Conservation (phyloP, 768 basidiomycete species). For the Leccinum uliginosum region DNA sequence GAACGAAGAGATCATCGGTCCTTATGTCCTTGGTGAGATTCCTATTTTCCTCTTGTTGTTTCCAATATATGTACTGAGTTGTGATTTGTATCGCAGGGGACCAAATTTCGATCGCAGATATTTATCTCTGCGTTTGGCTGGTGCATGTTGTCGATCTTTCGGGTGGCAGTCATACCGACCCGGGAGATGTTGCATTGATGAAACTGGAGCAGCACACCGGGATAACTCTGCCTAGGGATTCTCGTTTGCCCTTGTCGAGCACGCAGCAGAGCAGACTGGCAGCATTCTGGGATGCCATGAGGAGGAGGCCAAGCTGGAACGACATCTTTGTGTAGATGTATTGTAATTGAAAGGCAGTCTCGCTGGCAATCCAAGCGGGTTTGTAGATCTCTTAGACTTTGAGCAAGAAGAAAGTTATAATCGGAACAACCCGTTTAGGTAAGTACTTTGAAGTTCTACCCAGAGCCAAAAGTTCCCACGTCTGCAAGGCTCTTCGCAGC, state of each 20-base stretch:
- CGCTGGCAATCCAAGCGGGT: background rate
- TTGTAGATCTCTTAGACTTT: no score
- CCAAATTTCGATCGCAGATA: constrained; percentile 75
- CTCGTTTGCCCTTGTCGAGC: constrained; percentile 16
- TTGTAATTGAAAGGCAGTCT: background rate
- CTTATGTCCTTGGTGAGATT: constrained; percentile 59
- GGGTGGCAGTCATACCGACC: constrained; percentile 48
- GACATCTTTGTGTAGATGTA: constrained; percentile 42
- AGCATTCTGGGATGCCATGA: constrained; percentile 68
- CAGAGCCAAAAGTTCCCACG: constrained; percentile 8
- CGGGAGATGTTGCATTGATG: constrained; percentile 45
- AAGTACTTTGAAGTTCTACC: background rate
- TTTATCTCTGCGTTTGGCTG: constrained; percentile 79
- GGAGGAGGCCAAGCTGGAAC: constrained; percentile 67
- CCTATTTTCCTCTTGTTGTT: background rate
- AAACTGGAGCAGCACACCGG: constrained; percentile 50
- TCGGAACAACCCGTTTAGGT: background rate
- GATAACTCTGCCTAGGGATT: constrained; percentile 42
- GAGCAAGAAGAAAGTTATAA: no score
- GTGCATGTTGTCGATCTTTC: constrained; percentile 53
- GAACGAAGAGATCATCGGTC: constrained; percentile 57
- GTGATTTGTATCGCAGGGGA: constrained; percentile 52
- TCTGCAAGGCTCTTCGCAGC: constrained; percentile 1
- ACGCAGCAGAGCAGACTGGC: constrained; percentile 47
- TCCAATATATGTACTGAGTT: background rate